Conservation (phyloP, 1,284 basidiomycete species). For the Sporisorium graminicola region DNA sequence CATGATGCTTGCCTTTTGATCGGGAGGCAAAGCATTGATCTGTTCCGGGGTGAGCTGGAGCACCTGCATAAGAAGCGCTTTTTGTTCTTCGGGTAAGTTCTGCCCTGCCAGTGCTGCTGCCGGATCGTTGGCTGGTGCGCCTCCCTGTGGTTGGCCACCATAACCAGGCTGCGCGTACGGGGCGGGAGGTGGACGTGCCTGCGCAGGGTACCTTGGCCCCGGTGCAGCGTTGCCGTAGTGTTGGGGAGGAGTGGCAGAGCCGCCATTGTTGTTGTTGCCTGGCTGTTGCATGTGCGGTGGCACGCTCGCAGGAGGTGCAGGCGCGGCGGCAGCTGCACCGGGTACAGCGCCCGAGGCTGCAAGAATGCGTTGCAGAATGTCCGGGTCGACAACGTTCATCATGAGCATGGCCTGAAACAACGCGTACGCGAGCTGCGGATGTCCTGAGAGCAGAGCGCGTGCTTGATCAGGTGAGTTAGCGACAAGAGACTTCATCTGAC, state of each 20-base stretch:
- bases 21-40: conserved; percentile 84
- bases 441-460: conserved; percentile 79
- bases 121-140: conserved; percentile 39
- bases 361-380: conserved; percentile 78
- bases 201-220: conserved; percentile 14
- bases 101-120: conserved; percentile 46
- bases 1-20: conserved; percentile 86
- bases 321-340: conserved; percentile 10
- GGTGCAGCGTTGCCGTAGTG: conserved; percentile 31
- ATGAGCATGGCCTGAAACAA: conserved; percentile 94
- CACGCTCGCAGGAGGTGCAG: conserved; percentile 16
- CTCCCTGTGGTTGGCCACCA: conserved; percentile 16
- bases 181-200: conserved; percentile 29
- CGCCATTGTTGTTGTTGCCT: conserved; percentile 20
- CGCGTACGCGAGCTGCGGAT: conserved; percentile 95
- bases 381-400: conserved; percentile 92
- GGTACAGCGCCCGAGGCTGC: conserved; percentile 44
- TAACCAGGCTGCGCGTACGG: conserved; percentile 33
- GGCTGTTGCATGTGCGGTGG: conserved; percentile 46
- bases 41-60: conserved; percentile 86
- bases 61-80: conserved; percentile 75
- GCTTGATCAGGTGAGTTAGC: conserved; percentile 92
- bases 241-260: conserved; percentile 47
- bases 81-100: conserved; percentile 62
- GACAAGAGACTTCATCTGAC: conserved; percentile 96